Evolutionary conservation across 768 basidiomycete genomes (phyloP).

Genomic region (Lentinula lateritia): DNA sequence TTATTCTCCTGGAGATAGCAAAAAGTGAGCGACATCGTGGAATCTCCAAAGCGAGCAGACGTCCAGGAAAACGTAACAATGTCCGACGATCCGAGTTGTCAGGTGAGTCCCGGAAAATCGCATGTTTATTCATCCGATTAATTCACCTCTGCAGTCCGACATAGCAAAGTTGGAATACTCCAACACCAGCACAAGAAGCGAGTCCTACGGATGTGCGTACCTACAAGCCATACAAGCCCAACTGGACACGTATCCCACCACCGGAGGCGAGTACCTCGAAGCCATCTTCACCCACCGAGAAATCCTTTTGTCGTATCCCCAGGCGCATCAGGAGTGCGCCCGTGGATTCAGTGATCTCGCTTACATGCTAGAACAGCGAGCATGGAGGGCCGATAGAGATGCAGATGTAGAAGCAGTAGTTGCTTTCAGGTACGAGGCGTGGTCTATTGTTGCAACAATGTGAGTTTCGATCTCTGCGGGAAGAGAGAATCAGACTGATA

Average conservation of each 20-base stretch:
- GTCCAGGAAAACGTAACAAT: conserved; percentile 32
- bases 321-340: conserved; percentile 60
- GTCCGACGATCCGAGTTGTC: conserved; percentile 39
- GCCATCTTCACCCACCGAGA: conserved; percentile 75
- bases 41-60: conserved; percentile 9
- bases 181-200: conserved; percentile 35
- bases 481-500: neutral
- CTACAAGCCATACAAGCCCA: conserved; percentile 56
- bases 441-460: conserved; percentile 39
- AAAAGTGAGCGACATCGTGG: conserved; percentile 19
- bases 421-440: conserved; percentile 67
- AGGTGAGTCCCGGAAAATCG: conserved; percentile 18
- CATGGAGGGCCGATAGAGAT: conserved; percentile 68
- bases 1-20: conserved; percentile 40
- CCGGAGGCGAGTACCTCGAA: conserved; percentile 73
- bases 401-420: conserved; percentile 64
- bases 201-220: conserved; percentile 53
- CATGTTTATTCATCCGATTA: neutral
- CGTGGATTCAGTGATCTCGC: conserved; percentile 64
- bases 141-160: conserved; percentile 30
- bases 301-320: conserved; percentile 55
- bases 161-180: conserved; percentile 31
- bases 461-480: conserved; percentile 8
- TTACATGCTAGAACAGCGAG: conserved; percentile 51
- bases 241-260: conserved; percentile 49